These are phyloP conservation scores for Gypsophila paniculata DNA, from an alignment of 179 eudicot species.

Conservation along the genomic window DNA sequence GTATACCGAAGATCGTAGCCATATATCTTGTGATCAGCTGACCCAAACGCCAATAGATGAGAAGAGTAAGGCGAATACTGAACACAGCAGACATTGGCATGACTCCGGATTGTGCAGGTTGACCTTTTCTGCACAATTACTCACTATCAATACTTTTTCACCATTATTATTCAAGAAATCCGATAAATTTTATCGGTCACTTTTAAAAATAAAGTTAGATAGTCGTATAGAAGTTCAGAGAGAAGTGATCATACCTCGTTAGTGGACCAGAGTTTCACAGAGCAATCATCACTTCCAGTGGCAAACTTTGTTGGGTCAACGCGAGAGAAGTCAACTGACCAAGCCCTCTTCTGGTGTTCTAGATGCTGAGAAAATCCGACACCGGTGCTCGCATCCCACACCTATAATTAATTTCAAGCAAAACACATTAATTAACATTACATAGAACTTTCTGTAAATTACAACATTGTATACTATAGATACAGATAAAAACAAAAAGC, in stretches of 20 bases:
- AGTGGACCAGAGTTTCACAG: slow-evolving; percentile 46
- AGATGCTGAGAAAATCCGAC: slow-evolving; percentile 30
- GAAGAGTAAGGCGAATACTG: slow-evolving; percentile 45
- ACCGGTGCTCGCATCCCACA: slow-evolving; percentile 48
- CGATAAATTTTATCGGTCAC: not conserved
- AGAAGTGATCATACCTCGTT: slow-evolving; percentile 35
- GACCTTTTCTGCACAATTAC: slow-evolving; percentile 38
- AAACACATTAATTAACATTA: not conserved
- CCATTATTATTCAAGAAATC: not conserved
- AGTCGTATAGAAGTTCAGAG: slow-evolving; percentile 2
- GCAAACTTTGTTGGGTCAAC: slow-evolving; percentile 44
- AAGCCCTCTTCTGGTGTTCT: slow-evolving; percentile 49
- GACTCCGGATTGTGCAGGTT: slow-evolving; percentile 39
- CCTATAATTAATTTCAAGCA: slow-evolving; percentile 21
- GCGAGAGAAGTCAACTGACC: slow-evolving; percentile 47
- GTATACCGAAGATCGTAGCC: slow-evolving; percentile 44
- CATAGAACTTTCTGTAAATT: not conserved
- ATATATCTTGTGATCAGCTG: slow-evolving; percentile 46
- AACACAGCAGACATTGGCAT: slow-evolving; percentile 45
- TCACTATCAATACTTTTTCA: slow-evolving; percentile 7
- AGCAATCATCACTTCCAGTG: slow-evolving; percentile 46
- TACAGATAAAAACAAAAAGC: not conserved
- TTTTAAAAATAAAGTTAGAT: not conserved
- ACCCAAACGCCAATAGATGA: slow-evolving; percentile 42
- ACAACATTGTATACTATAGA: not conserved